Conservation (phyloP, 768 basidiomycete genomes). For the Suillus subaureus region DNA sequence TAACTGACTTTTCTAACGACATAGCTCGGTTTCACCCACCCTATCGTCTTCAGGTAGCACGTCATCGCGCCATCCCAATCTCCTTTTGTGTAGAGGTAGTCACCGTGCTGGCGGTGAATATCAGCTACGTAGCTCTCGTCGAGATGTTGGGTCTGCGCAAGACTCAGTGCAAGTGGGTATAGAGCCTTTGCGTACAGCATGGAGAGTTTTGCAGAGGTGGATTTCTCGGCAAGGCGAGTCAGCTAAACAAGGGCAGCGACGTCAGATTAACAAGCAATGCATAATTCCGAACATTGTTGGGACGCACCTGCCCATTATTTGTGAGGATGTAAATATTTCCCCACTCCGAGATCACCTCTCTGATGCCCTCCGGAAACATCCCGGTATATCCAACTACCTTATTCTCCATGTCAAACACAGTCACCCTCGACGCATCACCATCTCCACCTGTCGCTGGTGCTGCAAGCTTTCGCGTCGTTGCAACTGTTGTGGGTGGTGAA, state of each 20-base stretch:
- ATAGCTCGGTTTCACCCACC: constrained; percentile 89
- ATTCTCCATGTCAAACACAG: constrained; percentile 90
- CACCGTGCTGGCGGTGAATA: constrained; percentile 88
- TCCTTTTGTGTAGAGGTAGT: constrained; percentile 86
- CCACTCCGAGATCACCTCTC: constrained; percentile 82
- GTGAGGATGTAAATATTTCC: constrained; percentile 78
- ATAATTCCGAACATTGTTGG: constrained; percentile 4
- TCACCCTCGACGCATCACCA: constrained; percentile 74
- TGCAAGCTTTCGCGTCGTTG: constrained; percentile 39
- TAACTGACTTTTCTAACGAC: constrained; percentile 87
- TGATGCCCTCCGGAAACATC: constrained; percentile 79
- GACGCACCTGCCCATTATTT: constrained; percentile 72
- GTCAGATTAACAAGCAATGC: background rate
- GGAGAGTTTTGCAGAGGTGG: constrained; percentile 83
- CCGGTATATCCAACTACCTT: constrained; percentile 86
- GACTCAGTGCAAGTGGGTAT: constrained; percentile 78
- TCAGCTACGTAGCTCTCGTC: constrained; percentile 79
- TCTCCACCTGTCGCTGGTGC: constrained; percentile 26
- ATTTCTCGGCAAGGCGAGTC: constrained; percentile 70
- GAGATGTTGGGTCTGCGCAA: constrained; percentile 80
- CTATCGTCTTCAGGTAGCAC: constrained; percentile 90
- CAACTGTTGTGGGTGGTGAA: constrained; percentile 78
- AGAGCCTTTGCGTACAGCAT: constrained; percentile 79
- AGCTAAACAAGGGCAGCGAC: constrained; percentile 43
- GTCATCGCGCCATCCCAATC: constrained; percentile 94